Percentiles rank a stretch among this genome's conserved stretches.
These are phyloP conservation scores for Rhodamnia rubescens DNA, from an alignment of 345 rosid species.

Conservation along the genomic window DNA sequence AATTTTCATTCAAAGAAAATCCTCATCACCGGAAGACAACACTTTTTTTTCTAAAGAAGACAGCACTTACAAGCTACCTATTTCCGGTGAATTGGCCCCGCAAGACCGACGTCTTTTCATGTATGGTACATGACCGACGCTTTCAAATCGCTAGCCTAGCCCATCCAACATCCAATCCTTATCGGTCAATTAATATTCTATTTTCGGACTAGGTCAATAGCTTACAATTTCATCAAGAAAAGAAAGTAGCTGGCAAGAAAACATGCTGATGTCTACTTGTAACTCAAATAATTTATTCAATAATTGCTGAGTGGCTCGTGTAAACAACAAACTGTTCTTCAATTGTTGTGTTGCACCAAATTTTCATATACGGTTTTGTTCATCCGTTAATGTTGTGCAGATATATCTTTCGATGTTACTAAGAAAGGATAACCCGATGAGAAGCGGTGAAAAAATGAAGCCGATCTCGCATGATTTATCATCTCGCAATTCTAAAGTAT, in stretches of 20 bases:
- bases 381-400: neutral
- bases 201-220: neutral
- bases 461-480: too few species aligned
- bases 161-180: too few species aligned
- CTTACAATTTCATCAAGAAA: neutral
- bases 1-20: neutral
- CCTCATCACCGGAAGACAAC: neutral
- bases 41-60: too few species aligned
- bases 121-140: neutral
- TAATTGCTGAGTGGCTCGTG: neutral
- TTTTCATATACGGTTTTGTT: neutral
- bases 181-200: neutral
- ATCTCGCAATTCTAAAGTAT: neutral
- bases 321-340: neutral
- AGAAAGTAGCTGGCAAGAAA: too few species aligned
- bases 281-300: neutral
- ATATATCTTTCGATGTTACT: neutral
- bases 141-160: neutral
- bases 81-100: neutral
- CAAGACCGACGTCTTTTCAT: neutral
- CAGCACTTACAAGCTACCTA: neutral
- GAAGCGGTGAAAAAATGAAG: neutral
- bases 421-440: neutral
- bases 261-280: too few species aligned
- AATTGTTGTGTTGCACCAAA: too few species aligned